A percentile compares a stretch with the other conserved stretches of the same genome.
phyloP scores from a whole-genome alignment of 768 basidiomycete species.

The Pleurotus giganteus region DNA sequence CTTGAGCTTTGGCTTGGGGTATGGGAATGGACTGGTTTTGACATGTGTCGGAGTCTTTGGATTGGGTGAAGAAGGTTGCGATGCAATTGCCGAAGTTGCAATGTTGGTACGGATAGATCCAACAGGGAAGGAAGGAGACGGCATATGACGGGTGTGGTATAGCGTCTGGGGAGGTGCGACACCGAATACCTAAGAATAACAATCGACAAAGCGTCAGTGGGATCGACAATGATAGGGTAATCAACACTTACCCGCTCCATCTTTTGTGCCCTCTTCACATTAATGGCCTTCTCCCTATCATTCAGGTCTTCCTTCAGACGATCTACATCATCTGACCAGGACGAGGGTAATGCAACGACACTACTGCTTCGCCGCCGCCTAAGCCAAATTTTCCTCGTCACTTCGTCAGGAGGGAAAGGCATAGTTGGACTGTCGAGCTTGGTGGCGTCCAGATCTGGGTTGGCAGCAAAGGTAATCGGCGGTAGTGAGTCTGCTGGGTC shows the following conservation, averaged over 20 bases:
- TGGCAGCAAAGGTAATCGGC: constrained; percentile 19
- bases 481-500: constrained; percentile 26
- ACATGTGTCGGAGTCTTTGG: background rate
- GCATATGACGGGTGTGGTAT: constrained; percentile 63
- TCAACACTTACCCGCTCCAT: constrained; percentile 75
- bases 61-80: background rate
- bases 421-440: constrained; percentile 23
- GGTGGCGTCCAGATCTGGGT: constrained; percentile 16
- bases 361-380: constrained; percentile 54
- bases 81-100: background rate
- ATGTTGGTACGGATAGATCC: background rate
- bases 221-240: background rate
- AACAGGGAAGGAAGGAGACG: constrained; percentile 29
- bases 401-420: constrained; percentile 23
- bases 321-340: constrained; percentile 57
- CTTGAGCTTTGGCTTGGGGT: constrained; percentile 41
- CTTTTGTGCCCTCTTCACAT: constrained; percentile 77
- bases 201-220: constrained; percentile 6
- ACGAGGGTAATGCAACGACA: constrained; percentile 41
- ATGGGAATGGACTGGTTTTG: constrained; percentile 48
- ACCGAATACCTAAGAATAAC: constrained; percentile 67
- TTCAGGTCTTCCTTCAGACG: constrained; percentile 69
- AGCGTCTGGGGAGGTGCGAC: constrained; percentile 75
- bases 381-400: constrained; percentile 38
- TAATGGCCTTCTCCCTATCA: constrained; percentile 73